Evolutionary conservation across 352 stramenopile species (phyloP).

Genomic region (Salisapilia sapeloensis): DNA sequence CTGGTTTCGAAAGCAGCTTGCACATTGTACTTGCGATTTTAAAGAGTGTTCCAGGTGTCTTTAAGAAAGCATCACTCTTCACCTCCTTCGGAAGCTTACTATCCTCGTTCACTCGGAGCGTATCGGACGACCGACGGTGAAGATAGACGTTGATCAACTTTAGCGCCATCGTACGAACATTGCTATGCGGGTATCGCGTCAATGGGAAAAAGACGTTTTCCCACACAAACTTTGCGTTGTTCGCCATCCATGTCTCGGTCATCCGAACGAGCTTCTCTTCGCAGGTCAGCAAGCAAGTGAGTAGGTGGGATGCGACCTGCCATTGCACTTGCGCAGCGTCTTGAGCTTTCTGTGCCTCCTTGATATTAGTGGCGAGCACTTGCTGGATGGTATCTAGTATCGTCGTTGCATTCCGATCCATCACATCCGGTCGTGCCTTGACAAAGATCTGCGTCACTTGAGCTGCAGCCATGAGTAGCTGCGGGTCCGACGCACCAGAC

Average conservation of each 20-base stretch:
- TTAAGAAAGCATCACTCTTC: slow-evolving; percentile 23
- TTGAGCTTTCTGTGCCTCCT: slow-evolving; percentile 20
- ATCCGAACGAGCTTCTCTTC: slow-evolving; percentile 33
- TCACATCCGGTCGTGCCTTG: slow-evolving; percentile 50
- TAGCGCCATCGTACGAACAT: slow-evolving; percentile 45
- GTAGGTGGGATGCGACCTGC: slow-evolving; percentile 42
- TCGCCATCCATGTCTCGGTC: slow-evolving; percentile 47
- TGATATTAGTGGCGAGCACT: slow-evolving; percentile 17
- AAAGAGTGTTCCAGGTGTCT: slow-evolving; percentile 39
- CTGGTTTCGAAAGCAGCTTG: slow-evolving; percentile 49
- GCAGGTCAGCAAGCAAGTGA: slow-evolving; percentile 44
- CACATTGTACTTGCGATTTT: slow-evolving; percentile 27
- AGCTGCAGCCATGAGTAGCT: slow-evolving; percentile 47
- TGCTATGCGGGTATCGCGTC: slow-evolving; percentile 57
- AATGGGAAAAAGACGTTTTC: slow-evolving; percentile 31
- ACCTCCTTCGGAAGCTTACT: slow-evolving; percentile 16
- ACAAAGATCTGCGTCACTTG: slow-evolving; percentile 64
- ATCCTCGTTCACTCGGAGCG: slow-evolving; percentile 13
- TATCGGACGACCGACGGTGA: slow-evolving; percentile 18
- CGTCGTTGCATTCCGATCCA: slow-evolving; percentile 34
- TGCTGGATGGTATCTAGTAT: slow-evolving; percentile 17
- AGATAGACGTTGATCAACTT: slow-evolving; percentile 52
- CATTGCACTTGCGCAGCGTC: slow-evolving; percentile 30
- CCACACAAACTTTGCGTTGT: slow-evolving; percentile 12
- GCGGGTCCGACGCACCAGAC: slow-evolving; percentile 22